phyloP scores from a whole-genome alignment of 2,329 filamentous ascomycete species.

The Xylaria sp. region DNA sequence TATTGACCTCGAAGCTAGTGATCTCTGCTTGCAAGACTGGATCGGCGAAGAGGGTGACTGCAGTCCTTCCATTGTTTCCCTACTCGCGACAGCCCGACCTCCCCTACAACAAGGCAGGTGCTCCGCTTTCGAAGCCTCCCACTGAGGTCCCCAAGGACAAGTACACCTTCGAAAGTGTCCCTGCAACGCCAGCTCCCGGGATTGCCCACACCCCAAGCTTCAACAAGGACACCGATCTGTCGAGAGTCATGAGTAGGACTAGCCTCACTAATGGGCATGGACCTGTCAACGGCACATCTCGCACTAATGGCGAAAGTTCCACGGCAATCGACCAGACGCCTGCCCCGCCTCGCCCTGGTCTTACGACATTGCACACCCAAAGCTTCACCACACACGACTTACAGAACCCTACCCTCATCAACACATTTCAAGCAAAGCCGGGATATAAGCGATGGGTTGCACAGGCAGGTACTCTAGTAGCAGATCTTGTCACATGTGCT shows the following conservation, averaged over 20 bases:
- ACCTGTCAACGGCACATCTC: conserved; percentile 50
- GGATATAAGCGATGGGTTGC: conserved; percentile 99
- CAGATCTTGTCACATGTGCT: conserved; percentile 92
- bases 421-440: conserved; percentile 78
- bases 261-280: conserved; percentile 59
- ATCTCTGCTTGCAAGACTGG: conserved; percentile 97
- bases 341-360: conserved; percentile 48
- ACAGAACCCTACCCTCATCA: conserved; percentile 66
- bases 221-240: conserved; percentile 75
- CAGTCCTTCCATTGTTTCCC: conserved; percentile 92
- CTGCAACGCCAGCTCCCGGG: conserved; percentile 82
- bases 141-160: conserved; percentile 63
- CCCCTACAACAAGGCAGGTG: conserved; percentile 94
- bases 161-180: conserved; percentile 92
- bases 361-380: conserved; percentile 55
- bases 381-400: conserved; percentile 73
- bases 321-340: conserved; percentile 43
- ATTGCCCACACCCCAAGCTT: conserved; percentile 73
- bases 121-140: conserved; percentile 80
- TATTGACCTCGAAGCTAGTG: conserved; percentile 54
- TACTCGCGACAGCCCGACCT: conserved; percentile 97
- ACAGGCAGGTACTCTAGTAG: conserved; percentile 93
- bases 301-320: conserved; percentile 45
- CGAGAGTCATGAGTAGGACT: conserved; percentile 77
- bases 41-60: conserved; percentile 91